These are phyloP conservation scores for Talaromyces rugulosus DNA, from an alignment of 2,329 filamentous ascomycete species.

Conservation along the genomic window DNA sequence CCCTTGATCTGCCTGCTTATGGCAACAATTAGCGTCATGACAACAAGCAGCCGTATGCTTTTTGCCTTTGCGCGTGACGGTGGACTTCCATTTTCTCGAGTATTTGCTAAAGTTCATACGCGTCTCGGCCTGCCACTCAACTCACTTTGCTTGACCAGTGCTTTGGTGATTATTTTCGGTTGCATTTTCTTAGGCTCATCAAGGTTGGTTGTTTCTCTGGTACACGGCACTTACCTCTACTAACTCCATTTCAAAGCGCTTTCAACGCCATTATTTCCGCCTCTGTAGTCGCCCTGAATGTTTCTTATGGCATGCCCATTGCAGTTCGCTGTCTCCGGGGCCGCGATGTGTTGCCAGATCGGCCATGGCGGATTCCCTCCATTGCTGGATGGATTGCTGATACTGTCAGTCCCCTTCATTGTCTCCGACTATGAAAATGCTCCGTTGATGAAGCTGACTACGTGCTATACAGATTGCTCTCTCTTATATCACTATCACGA, in stretches of 20 bases:
- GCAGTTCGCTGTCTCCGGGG: slow-evolving; percentile 65
- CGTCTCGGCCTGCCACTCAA: slow-evolving; percentile 62
- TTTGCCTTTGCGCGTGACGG: slow-evolving; percentile 66
- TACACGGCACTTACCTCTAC: neutral
- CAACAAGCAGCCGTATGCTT: slow-evolving; percentile 61
- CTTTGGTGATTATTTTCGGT: slow-evolving; percentile 63
- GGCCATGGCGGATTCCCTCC: slow-evolving; percentile 54
- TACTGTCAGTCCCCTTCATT: slow-evolving; percentile 30
- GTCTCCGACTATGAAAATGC: neutral
- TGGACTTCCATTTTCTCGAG: slow-evolving; percentile 57
- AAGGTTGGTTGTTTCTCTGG: slow-evolving; percentile 25
- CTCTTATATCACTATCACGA: slow-evolving; percentile 62
- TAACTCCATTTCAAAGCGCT: slow-evolving; percentile 41
- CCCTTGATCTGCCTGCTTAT: slow-evolving; percentile 61
- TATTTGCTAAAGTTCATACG: slow-evolving; percentile 60
- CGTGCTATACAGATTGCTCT: slow-evolving; percentile 48
- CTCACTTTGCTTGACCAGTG: slow-evolving; percentile 57
- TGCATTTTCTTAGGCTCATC: slow-evolving; percentile 64
- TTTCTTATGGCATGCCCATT: slow-evolving; percentile 71
- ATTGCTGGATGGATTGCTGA: slow-evolving; percentile 59
- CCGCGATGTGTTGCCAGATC: slow-evolving; percentile 59
- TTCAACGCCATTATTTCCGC: slow-evolving; percentile 69
- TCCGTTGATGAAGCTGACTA: neutral
- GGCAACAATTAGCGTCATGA: slow-evolving; percentile 61
- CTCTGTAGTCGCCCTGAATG: slow-evolving; percentile 65